phyloP scores from a whole-genome alignment of 1,284 basidiomycete genomes.

The Phylloporus sp. region DNA sequence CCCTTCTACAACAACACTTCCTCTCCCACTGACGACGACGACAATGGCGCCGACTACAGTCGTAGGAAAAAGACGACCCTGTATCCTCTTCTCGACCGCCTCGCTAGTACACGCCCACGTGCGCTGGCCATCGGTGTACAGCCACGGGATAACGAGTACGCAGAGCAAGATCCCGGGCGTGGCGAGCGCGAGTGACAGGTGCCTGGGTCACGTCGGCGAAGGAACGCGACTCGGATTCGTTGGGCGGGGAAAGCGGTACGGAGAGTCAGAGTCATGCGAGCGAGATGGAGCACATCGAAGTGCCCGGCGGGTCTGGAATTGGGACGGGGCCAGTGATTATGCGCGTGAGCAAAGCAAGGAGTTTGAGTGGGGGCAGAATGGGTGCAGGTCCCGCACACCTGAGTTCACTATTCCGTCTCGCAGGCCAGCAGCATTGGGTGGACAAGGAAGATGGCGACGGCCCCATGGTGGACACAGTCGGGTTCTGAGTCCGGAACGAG shows the following conservation, averaged over 20 bases:
- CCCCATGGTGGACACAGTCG: constrained; percentile 1
- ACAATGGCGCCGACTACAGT: constrained; percentile 37
- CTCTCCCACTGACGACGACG: constrained; percentile 41
- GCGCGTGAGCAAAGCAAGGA: constrained; percentile 35
- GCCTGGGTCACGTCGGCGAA: constrained; percentile 68
- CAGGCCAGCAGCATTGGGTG: constrained; percentile 53
- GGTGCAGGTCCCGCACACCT: constrained; percentile 48
- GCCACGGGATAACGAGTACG: constrained; percentile 21
- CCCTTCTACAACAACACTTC: constrained; percentile 45
- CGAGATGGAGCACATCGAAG: constrained; percentile 25
- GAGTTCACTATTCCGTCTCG: constrained; percentile 65
- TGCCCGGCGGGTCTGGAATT: too few relatives aligned
- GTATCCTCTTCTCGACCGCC: constrained; percentile 31
- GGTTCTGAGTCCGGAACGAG: neutral
- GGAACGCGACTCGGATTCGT: constrained; percentile 79
- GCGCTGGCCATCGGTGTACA: constrained; percentile 44
- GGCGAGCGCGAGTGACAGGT: constrained; percentile 44
- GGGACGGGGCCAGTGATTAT: neutral
- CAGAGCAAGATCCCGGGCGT: constrained; percentile 33
- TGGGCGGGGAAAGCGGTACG: constrained; percentile 40
- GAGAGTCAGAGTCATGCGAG: constrained; percentile 23
- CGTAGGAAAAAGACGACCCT: constrained; percentile 28
- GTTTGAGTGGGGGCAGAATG: constrained; percentile 29
- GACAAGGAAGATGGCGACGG: constrained; percentile 41
- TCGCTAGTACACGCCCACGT: constrained; percentile 29